Conservation (phyloP, 768 basidiomycete species). For the Tremella fuciformis region DNA sequence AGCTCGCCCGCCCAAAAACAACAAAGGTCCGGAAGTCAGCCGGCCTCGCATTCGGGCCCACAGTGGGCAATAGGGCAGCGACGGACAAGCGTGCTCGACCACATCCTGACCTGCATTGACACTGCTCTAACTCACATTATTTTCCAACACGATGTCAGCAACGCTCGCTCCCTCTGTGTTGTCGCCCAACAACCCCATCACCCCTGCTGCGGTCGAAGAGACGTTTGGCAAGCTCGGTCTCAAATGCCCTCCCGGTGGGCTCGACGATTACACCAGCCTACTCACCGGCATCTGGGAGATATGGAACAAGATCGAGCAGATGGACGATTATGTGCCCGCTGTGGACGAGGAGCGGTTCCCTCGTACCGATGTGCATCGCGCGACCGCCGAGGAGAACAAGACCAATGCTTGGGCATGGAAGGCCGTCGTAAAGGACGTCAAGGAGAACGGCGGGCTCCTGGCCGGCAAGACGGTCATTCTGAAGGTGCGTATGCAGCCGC, state of each 20-base stretch:
- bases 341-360: constrained; percentile 29
- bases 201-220: constrained; percentile 11
- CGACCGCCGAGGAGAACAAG: constrained; percentile 31
- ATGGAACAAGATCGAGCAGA: constrained; percentile 27
- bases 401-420: constrained; percentile 43
- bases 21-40: no score
- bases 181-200: constrained; percentile 32
- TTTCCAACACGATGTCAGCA: constrained; percentile 16
- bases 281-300: constrained; percentile 32
- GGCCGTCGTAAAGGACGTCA: constrained; percentile 17
- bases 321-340: constrained; percentile 32
- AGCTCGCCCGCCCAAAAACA: no score
- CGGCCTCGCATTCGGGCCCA: no score
- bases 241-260: constrained; percentile 7
- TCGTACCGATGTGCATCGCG: constrained; percentile 18
- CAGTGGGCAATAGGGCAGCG: no score
- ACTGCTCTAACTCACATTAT: no score
- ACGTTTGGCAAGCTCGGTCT: constrained; percentile 17
- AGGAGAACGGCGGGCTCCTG: constrained; percentile 36
- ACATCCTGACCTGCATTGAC: no score
- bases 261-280: constrained; percentile 27
- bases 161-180: constrained; percentile 22
- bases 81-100: no score
- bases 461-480: constrained; percentile 54
- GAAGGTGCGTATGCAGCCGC: constrained; percentile 46